Base-by-base conservation (phyloP, 169 alveolate genomes). In the Plasmodium chabaudi region DNA sequence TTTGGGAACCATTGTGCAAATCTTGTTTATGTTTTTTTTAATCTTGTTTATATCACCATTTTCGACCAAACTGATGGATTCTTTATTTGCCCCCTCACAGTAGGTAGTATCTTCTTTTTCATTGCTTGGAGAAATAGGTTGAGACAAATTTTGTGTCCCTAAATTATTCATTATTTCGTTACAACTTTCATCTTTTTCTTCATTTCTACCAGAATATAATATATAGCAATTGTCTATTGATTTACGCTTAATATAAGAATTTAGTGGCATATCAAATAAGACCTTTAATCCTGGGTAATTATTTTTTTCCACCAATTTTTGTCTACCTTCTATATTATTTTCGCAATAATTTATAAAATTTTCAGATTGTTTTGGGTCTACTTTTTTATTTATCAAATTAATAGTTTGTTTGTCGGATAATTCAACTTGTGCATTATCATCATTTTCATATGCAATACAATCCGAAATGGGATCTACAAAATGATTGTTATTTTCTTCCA, bases 161-260 rank as follows among this genome's bases (percentile, higher is more conserved):
- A 34, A 34, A 34, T 3, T 34, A 34, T 34, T 34, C 42, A 34
- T 7, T 34, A 34, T 34, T 34, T 34, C 77, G 10, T 46, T 47
- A 53, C 19, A 68, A 25, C 15, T 39, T 55, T 68, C 77, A 27
- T 42, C 61, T 21, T 34, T 68, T 15, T 25, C 46, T 17, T 55
- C 60, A 68, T 68, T 42, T 46, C 56, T 57, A 57, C 39, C 39
- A 27, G 71, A 7, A 47, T 72, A 72, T 34, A 34, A 34, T 42
- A 72, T 34, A 47, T 56, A 72, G 46, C 87, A 72, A 17, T 72
- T 72, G 15, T 72, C 87, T 34, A 72, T 72, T 3, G 72, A 39
- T 42, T 72, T 72, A n/a, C 87, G 56, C 42, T 72, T 72, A 10
- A 72, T 56, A 23, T 47, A 15, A 27, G 39, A 56, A 72, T 72